Conservation (phyloP, 805 yeast species). For the Cyberlindnera amylophila region DNA sequence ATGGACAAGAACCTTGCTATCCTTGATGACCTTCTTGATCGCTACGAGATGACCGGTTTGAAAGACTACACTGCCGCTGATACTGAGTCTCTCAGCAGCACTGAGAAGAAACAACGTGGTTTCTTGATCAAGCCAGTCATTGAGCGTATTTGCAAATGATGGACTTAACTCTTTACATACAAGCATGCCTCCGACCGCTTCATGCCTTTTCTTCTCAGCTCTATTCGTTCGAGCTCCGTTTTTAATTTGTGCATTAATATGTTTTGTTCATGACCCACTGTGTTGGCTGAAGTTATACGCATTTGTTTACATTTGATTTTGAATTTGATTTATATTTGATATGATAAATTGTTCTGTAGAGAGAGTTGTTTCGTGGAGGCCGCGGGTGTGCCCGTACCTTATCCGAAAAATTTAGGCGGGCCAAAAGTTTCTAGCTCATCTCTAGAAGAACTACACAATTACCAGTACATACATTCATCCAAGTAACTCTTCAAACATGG, state of each 20-base stretch:
- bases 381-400: slow-evolving; percentile 8
- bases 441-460: too few species aligned
- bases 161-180: background rate
- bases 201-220: background rate
- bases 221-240: background rate
- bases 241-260: slow-evolving; percentile 5
- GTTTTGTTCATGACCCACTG: slow-evolving; percentile 1
- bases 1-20: slow-evolving; percentile 4
- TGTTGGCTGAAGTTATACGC: background rate
- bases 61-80: background rate
- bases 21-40: slow-evolving; percentile 6
- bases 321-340: background rate
- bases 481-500: slow-evolving; percentile 8
- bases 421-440: too few species aligned
- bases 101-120: background rate
- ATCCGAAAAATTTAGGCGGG: slow-evolving; percentile 8
- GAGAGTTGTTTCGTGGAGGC: background rate
- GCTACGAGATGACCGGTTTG: slow-evolving; percentile 9
- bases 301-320: background rate
- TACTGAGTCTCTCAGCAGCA: background rate
- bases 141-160: slow-evolving; percentile 8
- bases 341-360: background rate
- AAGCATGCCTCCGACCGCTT: background rate
- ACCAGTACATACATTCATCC: too few species aligned
- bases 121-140: slow-evolving; percentile 11